Evolutionary conservation across 2,329 filamentous ascomycete genomes (phyloP).

Genomic region (Boeremia exigua): DNA sequence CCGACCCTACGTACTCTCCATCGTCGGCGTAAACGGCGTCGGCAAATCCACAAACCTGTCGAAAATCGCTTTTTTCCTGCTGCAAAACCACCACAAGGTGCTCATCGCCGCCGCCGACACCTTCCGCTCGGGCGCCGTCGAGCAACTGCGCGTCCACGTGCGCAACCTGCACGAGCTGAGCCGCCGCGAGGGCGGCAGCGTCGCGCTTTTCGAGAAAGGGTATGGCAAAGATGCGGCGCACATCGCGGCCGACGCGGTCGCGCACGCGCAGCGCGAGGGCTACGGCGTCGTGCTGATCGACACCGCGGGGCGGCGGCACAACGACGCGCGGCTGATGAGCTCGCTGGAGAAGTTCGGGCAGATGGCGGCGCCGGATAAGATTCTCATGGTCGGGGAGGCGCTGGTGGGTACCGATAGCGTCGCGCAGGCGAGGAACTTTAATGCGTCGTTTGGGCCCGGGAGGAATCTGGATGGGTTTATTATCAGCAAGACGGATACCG

Average conservation of each 20-base stretch:
- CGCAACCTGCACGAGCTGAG: slow-evolving; percentile 90
- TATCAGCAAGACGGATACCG: slow-evolving; percentile 97
- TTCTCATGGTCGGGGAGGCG: slow-evolving; percentile 94
- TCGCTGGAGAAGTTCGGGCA: slow-evolving; percentile 97
- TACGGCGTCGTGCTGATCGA: slow-evolving; percentile 97
- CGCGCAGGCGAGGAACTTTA: slow-evolving; percentile 95
- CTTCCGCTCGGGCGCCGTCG: slow-evolving; percentile 94
- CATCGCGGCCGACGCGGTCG: slow-evolving; percentile 93
- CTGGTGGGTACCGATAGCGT: slow-evolving; percentile 95
- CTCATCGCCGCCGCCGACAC: slow-evolving; percentile 70
- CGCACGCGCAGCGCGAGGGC: slow-evolving; percentile 72
- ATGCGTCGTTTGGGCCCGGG: slow-evolving; percentile 82
- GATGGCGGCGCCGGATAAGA: slow-evolving; percentile 95
- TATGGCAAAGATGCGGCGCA: slow-evolving; percentile 98
- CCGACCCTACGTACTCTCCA: slow-evolving; percentile 95
- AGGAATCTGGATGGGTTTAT: slow-evolving; percentile 93
- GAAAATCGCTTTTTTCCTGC: slow-evolving; percentile 58
- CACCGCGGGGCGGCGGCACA: slow-evolving; percentile 92
- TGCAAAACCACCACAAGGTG: slow-evolving; percentile 12
- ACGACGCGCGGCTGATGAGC: slow-evolving; percentile 95
- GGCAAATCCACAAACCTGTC: slow-evolving; percentile 97
- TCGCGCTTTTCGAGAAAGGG: slow-evolving; percentile 94
- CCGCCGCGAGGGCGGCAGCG: slow-evolving; percentile 75
- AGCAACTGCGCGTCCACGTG: slow-evolving; percentile 95
- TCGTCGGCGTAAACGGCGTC: slow-evolving; percentile 97